phyloP scores from a whole-genome alignment of 495 filamentous ascomycete genomes.

The Usnea hakonensis region DNA sequence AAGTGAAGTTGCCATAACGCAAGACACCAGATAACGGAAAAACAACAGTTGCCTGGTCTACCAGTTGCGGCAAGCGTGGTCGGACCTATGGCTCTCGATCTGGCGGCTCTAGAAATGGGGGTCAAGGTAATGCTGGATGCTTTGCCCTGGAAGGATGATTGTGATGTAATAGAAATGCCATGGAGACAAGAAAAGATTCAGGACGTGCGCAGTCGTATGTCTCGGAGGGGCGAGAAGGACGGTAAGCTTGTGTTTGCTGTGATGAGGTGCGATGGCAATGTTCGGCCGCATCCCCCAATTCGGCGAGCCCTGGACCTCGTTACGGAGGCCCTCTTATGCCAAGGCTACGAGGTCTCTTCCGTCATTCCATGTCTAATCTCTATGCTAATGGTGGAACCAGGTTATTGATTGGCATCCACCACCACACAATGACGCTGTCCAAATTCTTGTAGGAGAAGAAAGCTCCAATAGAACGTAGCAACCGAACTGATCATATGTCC shows the following conservation, averaged over 20 bases:
- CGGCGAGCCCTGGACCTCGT: slow-evolving; percentile 44
- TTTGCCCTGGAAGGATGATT: slow-evolving; percentile 32
- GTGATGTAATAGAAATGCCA: slow-evolving; percentile 30
- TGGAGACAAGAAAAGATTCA: slow-evolving; percentile 21
- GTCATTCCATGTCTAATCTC: neutral
- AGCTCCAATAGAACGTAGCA: neutral
- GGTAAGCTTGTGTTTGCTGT: slow-evolving; percentile 45
- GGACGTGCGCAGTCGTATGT: neutral
- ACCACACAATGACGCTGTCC: slow-evolving; percentile 33
- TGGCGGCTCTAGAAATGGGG: slow-evolving; percentile 28
- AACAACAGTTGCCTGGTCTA: neutral
- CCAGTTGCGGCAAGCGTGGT: neutral
- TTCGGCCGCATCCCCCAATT: slow-evolving; percentile 45
- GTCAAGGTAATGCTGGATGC: slow-evolving; percentile 29
- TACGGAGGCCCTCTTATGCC: slow-evolving; percentile 36
- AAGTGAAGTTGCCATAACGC: neutral
- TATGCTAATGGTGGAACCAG: slow-evolving; percentile 14
- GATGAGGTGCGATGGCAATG: slow-evolving; percentile 41
- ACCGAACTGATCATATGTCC: neutral
- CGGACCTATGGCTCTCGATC: neutral
- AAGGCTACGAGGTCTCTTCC: slow-evolving; percentile 43
- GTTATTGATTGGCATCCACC: slow-evolving; percentile 56
- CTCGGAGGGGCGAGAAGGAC: neutral
- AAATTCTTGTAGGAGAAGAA: slow-evolving; percentile 28
- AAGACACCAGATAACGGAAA: no score